These are phyloP conservation scores for Chlorophyllum brunneum DNA, from an alignment of 768 basidiomycete species.

Conservation along the genomic window DNA sequence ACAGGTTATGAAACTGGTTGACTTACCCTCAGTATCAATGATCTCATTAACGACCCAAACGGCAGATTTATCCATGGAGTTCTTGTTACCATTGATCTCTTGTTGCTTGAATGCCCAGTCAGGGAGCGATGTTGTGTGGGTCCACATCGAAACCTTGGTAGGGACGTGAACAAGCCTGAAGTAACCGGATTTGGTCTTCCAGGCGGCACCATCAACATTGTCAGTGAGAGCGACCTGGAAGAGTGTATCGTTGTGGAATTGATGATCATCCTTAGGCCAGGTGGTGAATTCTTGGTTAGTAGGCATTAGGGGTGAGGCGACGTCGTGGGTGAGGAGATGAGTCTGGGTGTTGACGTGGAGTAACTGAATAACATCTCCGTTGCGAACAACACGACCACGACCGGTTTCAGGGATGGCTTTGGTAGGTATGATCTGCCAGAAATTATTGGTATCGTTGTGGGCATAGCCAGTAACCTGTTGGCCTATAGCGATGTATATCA, in stretches of 20 bases:
- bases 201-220: conserved; percentile 65
- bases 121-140: conserved; percentile 77
- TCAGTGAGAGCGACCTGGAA: conserved; percentile 75
- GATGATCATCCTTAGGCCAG: conserved; percentile 72
- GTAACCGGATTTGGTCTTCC: conserved; percentile 92
- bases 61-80: conserved; percentile 72
- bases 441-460: conserved; percentile 91
- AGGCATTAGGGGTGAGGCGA: conserved; percentile 93
- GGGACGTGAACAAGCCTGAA: conserved; percentile 88
- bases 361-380: conserved; percentile 85
- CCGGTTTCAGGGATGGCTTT: conserved; percentile 93
- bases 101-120: conserved; percentile 98
- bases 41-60: conserved; percentile 91
- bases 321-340: conserved; percentile 90
- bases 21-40: conserved; percentile 66
- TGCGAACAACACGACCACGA: conserved; percentile 86
- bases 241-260: conserved; percentile 82
- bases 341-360: conserved; percentile 84
- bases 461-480: conserved; percentile 97
- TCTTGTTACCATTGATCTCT: conserved; percentile 98
- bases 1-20: background rate
- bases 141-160: conserved; percentile 94
- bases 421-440: conserved; percentile 94
- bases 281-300: conserved; percentile 99
- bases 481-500: conserved; percentile 38